Evolutionary conservation across 345 rosid species (phyloP).

Genomic region (Syzygium aqueum): DNA sequence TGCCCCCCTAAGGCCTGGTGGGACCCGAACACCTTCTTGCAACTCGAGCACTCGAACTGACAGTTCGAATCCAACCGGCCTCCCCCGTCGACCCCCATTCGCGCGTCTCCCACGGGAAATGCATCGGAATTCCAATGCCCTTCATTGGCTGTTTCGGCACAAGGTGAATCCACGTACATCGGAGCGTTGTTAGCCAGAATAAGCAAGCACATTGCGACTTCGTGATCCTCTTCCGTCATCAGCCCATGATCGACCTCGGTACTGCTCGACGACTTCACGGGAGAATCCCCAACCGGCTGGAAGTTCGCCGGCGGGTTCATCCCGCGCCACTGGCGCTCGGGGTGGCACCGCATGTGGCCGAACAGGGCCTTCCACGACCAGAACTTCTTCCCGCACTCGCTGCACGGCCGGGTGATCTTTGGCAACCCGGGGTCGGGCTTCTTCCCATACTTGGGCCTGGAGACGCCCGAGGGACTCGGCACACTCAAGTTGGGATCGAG

Average conservation of each 20-base stretch:
- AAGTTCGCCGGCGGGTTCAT: conserved; percentile 52
- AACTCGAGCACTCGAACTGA: conserved; percentile 64
- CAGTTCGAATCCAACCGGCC: background rate
- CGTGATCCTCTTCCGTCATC: conserved; percentile 53
- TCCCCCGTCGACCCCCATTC: background rate
- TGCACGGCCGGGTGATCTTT: conserved; percentile 73
- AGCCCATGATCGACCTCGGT: background rate
- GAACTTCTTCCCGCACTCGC: conserved; percentile 84
- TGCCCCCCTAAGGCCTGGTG: conserved; percentile 91
- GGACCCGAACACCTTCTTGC: conserved; percentile 80
- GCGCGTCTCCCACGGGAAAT: background rate
- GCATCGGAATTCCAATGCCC: background rate
- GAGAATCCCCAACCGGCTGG: conserved; percentile 1
- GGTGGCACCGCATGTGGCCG: conserved; percentile 97
- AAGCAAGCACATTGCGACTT: conserved; percentile 60
- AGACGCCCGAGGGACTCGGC: background rate
- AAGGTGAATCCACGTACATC: background rate
- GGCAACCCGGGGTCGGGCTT: conserved; percentile 74
- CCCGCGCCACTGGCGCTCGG: conserved; percentile 81
- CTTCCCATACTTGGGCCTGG: conserved; percentile 17
- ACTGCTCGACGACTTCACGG: background rate
- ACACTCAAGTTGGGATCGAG: background rate
- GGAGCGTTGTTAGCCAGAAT: conserved; percentile 25
- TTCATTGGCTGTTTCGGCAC: background rate
- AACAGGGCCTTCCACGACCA: conserved; percentile 91